phyloP scores from a whole-genome alignment of 768 basidiomycete species.

The Cyclocybe aegerita region DNA sequence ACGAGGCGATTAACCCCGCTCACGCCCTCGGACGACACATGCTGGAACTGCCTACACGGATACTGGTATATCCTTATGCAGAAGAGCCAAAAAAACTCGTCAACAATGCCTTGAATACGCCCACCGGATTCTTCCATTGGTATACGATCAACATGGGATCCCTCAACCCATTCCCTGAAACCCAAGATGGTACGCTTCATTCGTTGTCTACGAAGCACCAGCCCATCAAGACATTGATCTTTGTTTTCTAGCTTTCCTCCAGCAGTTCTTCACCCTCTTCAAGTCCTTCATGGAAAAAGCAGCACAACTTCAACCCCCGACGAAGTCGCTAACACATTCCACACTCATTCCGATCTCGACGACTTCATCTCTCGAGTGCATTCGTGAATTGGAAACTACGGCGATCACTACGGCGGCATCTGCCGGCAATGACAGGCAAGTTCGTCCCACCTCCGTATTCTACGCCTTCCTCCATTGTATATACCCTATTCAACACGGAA shows the following conservation, averaged over 20 bases:
- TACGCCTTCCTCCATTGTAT: too few species aligned
- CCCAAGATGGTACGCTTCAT: constrained; percentile 8
- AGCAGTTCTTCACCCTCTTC: constrained; percentile 16
- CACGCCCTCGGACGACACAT: constrained; percentile 13
- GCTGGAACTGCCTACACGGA: constrained; percentile 15
- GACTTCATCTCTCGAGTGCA: too few species aligned
- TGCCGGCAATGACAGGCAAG: too few species aligned
- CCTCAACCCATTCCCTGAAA: constrained; percentile 3
- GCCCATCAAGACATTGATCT: not conserved
- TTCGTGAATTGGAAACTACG: too few species aligned
- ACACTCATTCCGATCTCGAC: constrained; percentile 16
- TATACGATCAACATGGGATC: constrained; percentile 18
- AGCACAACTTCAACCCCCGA: not conserved
- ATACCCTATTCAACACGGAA: too few species aligned
- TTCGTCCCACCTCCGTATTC: too few species aligned
- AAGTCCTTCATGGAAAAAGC: constrained; percentile 10
- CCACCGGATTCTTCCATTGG: constrained; percentile 18
- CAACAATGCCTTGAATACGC: not conserved
- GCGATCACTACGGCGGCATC: too few species aligned
- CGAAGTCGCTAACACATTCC: constrained; percentile 5
- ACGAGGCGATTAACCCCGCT: constrained; percentile 14
- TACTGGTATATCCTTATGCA: constrained; percentile 10
- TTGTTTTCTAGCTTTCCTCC: constrained; percentile 7
- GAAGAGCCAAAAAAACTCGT: constrained; percentile 1
- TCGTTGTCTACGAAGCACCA: not conserved